A percentile compares a stretch with the other conserved stretches of the same genome.
phyloP scores from a whole-genome alignment of 257 asterid species.

The Penstemon davidsonii region DNA sequence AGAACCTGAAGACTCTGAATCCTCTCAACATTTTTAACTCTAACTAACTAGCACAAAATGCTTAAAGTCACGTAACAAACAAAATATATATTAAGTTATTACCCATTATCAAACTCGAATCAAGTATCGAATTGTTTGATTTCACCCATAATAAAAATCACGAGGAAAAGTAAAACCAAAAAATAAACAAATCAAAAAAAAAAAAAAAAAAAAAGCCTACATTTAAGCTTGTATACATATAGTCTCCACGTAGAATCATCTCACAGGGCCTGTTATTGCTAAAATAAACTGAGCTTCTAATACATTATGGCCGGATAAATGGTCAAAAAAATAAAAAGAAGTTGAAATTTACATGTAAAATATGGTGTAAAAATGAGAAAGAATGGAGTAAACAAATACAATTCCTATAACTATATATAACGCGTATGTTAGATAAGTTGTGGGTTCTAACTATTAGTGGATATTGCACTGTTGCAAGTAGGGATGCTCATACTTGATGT shows the following conservation, averaged over 20 bases:
- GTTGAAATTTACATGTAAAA: slow-evolving; percentile 46
- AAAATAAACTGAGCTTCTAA: slow-evolving; percentile 35
- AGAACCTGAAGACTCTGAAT: too few relatives aligned
- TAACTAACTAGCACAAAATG: too few relatives aligned
- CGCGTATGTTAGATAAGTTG: slow-evolving; percentile 10
- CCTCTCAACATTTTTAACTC: too few relatives aligned
- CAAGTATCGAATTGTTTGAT: too few relatives aligned
- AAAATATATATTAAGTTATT: too few relatives aligned
- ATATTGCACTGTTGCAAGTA: slow-evolving; percentile 78
- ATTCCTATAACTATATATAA: slow-evolving; percentile 26
- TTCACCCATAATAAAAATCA: neutral
- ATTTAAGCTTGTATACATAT: slow-evolving; percentile 39
- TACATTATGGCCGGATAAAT: slow-evolving; percentile 17
- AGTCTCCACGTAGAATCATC: slow-evolving; percentile 26
- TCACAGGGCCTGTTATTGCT: slow-evolving; percentile 37
- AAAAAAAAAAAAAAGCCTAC: neutral
- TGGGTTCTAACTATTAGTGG: slow-evolving; percentile 46
- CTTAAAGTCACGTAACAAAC: too few relatives aligned
- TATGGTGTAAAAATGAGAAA: slow-evolving; percentile 43
- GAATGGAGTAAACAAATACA: slow-evolving; percentile 34
- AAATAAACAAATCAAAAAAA: neutral
- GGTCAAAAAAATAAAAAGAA: slow-evolving; percentile 6
- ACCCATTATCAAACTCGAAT: too few relatives aligned
- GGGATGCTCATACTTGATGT: slow-evolving; percentile 71
- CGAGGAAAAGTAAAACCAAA: neutral